Conservation (phyloP, 106 monocot genomes). For the Dioscorea dumetorum region DNA sequence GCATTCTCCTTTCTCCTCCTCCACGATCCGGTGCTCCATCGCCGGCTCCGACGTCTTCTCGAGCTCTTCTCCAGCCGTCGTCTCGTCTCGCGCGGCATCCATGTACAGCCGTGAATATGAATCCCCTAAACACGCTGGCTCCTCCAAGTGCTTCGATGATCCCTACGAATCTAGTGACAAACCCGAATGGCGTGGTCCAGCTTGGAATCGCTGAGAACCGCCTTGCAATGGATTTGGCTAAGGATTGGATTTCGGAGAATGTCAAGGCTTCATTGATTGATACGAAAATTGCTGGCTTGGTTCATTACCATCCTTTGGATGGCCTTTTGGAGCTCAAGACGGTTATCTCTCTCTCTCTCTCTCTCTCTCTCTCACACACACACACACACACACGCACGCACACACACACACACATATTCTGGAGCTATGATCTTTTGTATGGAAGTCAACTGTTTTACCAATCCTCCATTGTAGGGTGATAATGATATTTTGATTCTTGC, state of each 20-base stretch:
- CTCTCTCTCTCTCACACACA: neutral
- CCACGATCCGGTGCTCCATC: neutral
- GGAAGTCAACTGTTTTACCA: no score
- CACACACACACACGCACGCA: no score
- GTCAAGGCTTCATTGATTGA: slow-evolving; percentile 28
- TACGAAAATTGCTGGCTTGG: slow-evolving; percentile 41
- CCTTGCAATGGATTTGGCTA: slow-evolving; percentile 67
- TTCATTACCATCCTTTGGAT: slow-evolving; percentile 65
- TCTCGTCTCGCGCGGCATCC: slow-evolving; percentile 40
- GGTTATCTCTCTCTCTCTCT: slow-evolving; percentile 33
- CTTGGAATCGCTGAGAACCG: slow-evolving; percentile 69
- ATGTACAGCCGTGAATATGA: slow-evolving; percentile 22
- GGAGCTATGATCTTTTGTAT: no score
- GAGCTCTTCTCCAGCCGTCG: slow-evolving; percentile 19
- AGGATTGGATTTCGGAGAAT: slow-evolving; percentile 49
- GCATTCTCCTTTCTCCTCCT: no score
- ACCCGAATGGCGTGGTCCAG: slow-evolving; percentile 62
- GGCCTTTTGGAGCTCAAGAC: slow-evolving; percentile 85
- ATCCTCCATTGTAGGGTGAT: no score
- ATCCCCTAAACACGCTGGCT: slow-evolving; percentile 33
- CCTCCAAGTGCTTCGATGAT: slow-evolving; percentile 26
- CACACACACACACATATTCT: no score
- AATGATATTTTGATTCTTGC: no score
- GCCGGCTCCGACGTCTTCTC: slow-evolving; percentile 33
- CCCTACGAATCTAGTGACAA: slow-evolving; percentile 32